Evolutionary conservation across 345 rosid genomes (phyloP).

Genomic region (Combretum micranthum): DNA sequence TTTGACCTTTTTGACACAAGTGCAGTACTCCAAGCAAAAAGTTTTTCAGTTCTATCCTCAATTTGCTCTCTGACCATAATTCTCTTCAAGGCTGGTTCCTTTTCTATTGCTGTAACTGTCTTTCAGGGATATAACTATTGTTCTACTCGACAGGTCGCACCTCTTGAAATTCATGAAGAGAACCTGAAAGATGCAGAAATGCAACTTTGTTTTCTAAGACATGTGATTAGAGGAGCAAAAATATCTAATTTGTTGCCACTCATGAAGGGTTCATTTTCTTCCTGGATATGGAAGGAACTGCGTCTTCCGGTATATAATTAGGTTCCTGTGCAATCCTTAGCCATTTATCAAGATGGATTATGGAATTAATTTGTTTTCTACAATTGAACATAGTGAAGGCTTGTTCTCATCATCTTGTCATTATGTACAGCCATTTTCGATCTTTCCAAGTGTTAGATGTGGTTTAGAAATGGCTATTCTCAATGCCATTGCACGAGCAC

Average conservation of each 20-base stretch:
- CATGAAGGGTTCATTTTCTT: slow-evolving; percentile 60
- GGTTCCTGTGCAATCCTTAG: too few species aligned
- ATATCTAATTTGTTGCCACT: slow-evolving; percentile 46
- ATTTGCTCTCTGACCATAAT: too few species aligned
- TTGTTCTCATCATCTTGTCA: not conserved
- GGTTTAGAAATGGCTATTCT: slow-evolving; percentile 96
- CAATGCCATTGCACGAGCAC: slow-evolving; percentile 54
- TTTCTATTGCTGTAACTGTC: too few species aligned
- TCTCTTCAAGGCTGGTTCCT: too few species aligned
- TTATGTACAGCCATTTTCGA: slow-evolving; percentile 52
- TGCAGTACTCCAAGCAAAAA: too few species aligned
- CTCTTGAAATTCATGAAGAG: slow-evolving; percentile 63
- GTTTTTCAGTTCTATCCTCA: too few species aligned
- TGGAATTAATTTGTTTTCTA: too few species aligned
- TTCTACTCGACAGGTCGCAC: slow-evolving; percentile 68
- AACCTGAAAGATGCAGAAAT: slow-evolving; percentile 69
- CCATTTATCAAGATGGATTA: too few species aligned
- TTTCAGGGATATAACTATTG: too few species aligned
- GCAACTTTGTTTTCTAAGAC: slow-evolving; percentile 66
- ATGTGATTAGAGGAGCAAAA: slow-evolving; percentile 49
- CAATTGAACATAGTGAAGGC: too few species aligned
- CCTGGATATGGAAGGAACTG: slow-evolving; percentile 77
- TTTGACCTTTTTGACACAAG: too few species aligned
- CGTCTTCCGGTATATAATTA: slow-evolving; percentile 55
- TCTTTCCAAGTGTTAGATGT: slow-evolving; percentile 88